Evolutionary conservation across 169 alveolate species (phyloP).

Genomic region (Plasmodium gonderi): DNA sequence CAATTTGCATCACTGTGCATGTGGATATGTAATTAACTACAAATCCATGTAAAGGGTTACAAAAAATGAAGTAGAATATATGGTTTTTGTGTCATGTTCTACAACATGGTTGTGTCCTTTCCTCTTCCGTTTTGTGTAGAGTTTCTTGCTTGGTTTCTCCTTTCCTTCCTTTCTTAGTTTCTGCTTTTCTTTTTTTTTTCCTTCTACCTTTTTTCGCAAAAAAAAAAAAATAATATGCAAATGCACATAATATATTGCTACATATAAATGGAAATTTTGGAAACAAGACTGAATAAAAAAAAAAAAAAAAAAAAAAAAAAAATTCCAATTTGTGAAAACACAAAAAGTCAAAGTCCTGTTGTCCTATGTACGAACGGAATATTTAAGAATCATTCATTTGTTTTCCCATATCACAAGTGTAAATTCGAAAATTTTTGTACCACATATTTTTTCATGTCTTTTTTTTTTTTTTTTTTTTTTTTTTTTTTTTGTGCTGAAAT

Average conservation of each 20-base stretch:
- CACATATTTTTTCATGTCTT: neutral
- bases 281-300: neutral
- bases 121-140: neutral
- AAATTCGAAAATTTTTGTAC: neutral
- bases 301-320: neutral
- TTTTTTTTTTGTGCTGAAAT: no score
- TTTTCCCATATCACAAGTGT: neutral
- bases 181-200: neutral
- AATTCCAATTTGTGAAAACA: neutral
- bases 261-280: neutral
- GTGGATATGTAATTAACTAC: neutral
- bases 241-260: neutral
- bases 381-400: conserved; percentile 7
- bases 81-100: neutral
- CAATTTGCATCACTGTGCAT: neutral
- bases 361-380: conserved; percentile 1
- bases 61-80: neutral
- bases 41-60: neutral
- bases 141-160: neutral
- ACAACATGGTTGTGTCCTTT: neutral
- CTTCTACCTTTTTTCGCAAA: neutral
- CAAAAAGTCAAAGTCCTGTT: no score
- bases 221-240: no score
- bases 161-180: no score
- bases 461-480: neutral